Conservation (phyloP, 495 filamentous ascomycete species). For the Darksidea phi region DNA sequence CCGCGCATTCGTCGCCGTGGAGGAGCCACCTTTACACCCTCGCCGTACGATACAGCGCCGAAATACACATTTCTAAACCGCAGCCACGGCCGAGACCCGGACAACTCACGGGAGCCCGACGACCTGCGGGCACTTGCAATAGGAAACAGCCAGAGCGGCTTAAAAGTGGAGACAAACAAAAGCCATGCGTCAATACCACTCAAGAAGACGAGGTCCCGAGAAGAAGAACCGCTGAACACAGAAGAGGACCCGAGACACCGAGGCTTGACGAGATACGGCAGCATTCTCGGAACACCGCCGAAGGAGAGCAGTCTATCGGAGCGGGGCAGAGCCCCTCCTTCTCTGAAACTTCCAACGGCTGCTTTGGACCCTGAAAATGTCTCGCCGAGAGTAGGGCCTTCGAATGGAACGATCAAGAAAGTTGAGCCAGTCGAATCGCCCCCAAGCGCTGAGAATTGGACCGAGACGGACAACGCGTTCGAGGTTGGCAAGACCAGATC, state of each 20-base stretch:
- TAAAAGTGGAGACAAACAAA: constrained; percentile 12
- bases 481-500: constrained; percentile 44
- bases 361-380: constrained; percentile 55
- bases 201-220: too few relatives aligned
- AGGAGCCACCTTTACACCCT: constrained; percentile 25
- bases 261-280: constrained; percentile 63
- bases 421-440: constrained; percentile 16
- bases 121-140: constrained; percentile 26
- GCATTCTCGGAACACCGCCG: constrained; percentile 68
- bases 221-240: constrained; percentile 5
- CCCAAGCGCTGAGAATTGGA: constrained; percentile 14
- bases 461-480: constrained; percentile 40
- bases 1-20: constrained; percentile 42
- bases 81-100: constrained; percentile 1
- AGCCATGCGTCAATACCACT: not conserved
- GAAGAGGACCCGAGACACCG: constrained; percentile 28
- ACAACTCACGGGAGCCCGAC: constrained; percentile 1
- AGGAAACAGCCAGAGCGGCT: constrained; percentile 15
- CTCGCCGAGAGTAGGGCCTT: constrained; percentile 27
- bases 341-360: constrained; percentile 70
- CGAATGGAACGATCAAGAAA: constrained; percentile 7
- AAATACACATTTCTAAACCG: constrained; percentile 40
- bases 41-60: constrained; percentile 46
- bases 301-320: constrained; percentile 18
- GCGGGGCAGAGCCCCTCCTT: constrained; percentile 47